Percentiles rank a stretch among this genome's conserved stretches.
phyloP scores from a whole-genome alignment of 768 basidiomycete genomes.

The Strobilomyces dryophilus region DNA sequence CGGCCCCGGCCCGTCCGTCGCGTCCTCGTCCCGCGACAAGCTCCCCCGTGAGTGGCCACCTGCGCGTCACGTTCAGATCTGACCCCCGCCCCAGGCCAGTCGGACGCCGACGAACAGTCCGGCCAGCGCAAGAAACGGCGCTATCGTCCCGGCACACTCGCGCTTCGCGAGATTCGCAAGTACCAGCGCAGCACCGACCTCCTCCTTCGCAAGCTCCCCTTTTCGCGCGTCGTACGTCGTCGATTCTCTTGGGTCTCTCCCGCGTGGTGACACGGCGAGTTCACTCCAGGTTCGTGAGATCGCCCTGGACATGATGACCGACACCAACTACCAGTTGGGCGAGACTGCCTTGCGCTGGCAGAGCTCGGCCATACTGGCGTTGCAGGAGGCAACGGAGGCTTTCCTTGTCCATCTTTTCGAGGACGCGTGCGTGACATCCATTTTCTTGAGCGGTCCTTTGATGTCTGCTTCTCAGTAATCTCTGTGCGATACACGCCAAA shows the following conservation, averaged over 20 bases:
- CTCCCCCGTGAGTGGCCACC: conserved; percentile 22
- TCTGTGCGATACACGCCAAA: conserved; percentile 97
- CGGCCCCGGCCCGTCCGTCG: conserved; percentile 46
- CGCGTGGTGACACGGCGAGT: conserved; percentile 1
- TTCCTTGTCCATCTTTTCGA: conserved; percentile 95
- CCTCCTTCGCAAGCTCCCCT: conserved; percentile 82
- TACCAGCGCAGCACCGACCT: conserved; percentile 94
- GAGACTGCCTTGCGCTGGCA: conserved; percentile 84
- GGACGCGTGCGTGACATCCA: conserved; percentile 75
- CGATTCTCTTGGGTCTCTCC: not conserved
- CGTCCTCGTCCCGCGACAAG: conserved; percentile 27
- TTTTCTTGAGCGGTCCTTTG: not conserved
- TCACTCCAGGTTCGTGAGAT: conserved; percentile 85
- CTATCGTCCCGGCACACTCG: conserved; percentile 89
- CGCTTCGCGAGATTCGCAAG: conserved; percentile 87
- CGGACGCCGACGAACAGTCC: conserved; percentile 22
- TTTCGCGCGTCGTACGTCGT: conserved; percentile 79
- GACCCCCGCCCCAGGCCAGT: conserved; percentile 16
- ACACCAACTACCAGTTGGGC: conserved; percentile 56
- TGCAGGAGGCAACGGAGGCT: conserved; percentile 97
- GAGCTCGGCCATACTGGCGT: conserved; percentile 84
- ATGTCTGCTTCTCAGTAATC: conserved; percentile 55
- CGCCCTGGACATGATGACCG: conserved; percentile 83
- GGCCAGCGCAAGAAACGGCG: conserved; percentile 48
- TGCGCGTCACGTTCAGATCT: conserved; percentile 6